Base-by-base conservation (phyloP, 202 grass and related monocot species). In the Carex arenaria region DNA sequence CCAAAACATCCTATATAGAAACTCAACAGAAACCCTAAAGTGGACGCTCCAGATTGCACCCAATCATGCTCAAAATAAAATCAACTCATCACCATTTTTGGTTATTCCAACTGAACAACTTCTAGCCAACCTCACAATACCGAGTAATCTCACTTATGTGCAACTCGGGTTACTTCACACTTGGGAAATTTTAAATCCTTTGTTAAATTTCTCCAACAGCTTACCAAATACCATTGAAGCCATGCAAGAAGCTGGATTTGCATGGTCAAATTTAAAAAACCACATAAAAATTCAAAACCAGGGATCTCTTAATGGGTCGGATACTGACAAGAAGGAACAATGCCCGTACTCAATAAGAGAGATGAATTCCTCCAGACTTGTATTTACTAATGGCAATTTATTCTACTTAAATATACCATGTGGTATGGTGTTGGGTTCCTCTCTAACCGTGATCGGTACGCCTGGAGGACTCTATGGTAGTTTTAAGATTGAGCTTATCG, bases 401-500 rank as follows among this genome's bases (percentile, higher is more conserved):
- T 98, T 95, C 88, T 64, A 85, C 43, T 88, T 97, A 71, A 92
- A 90, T 60, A 82, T 95, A 64, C 93, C 95, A 0, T 98, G 95
- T 92, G 95, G 95, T 62, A 64, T 98, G 84, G 88, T 98, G 83
- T 90, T 89, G 42, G 95, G 91, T 65, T 98, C 95, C 65, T 95
- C 93, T 9, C 68, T 98, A 64, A 95, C 95, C 43, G 60, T 98
- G 10, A 93, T 98, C 63, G 95, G 95, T 71, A 95, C 88, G 26
- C 95, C 95, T 83, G 89, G 85, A 65, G 85, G 93, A 45, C 80
- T 93, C 81, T 38, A 93, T 71, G 92, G 93, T 77, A 88, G 88
- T 82, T 95, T 98, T 72, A 94, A 87, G 83, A 88, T 98, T 51
- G 95, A 98, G n/a, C 91, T 98, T 65, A 84, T 87, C 67, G 95